phyloP scores from a whole-genome alignment of 208 protist species.

The Novymonas esmeraldas region DNA sequence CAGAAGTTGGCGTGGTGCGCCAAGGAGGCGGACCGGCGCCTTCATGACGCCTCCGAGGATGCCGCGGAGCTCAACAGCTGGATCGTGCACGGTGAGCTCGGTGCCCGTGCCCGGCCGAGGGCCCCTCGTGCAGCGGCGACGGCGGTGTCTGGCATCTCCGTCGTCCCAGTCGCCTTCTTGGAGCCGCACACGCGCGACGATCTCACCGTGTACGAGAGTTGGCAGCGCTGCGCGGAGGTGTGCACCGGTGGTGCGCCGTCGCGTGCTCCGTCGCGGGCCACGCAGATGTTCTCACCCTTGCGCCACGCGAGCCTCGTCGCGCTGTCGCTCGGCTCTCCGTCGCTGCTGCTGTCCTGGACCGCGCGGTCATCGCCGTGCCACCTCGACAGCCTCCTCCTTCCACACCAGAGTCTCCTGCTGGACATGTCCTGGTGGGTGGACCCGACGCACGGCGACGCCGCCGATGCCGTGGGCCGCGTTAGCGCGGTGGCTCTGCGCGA shows the following conservation, averaged over 20 bases:
- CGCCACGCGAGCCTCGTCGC: conserved; percentile 14
- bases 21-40: conserved; percentile 31
- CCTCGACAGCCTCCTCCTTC: conserved; percentile 40
- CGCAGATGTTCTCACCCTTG: conserved; percentile 27
- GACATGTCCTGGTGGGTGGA: conserved; percentile 59
- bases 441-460: neutral
- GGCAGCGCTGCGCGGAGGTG: conserved; percentile 40
- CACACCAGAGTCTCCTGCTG: conserved; percentile 61
- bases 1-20: conserved; percentile 32
- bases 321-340: conserved; percentile 30
- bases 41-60: conserved; percentile 32
- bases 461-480: neutral
- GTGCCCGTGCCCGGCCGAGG: too few relatives aligned
- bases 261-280: conserved; percentile 1
- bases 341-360: conserved; percentile 36
- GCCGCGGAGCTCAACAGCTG: conserved; percentile 27
- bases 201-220: conserved; percentile 40
- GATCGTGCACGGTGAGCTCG: conserved; percentile 9
- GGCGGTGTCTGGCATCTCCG: too few relatives aligned
- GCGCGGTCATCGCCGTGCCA: conserved; percentile 16
- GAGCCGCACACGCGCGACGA: conserved; percentile 35
- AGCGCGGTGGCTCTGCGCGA: conserved; percentile 19
- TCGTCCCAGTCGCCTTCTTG: conserved; percentile 40
- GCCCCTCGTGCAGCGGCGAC: too few relatives aligned
- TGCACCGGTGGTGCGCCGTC: conserved; percentile 1